Base-by-base conservation (phyloP, 305 asterid species). In the Rubia peregrina region DNA sequence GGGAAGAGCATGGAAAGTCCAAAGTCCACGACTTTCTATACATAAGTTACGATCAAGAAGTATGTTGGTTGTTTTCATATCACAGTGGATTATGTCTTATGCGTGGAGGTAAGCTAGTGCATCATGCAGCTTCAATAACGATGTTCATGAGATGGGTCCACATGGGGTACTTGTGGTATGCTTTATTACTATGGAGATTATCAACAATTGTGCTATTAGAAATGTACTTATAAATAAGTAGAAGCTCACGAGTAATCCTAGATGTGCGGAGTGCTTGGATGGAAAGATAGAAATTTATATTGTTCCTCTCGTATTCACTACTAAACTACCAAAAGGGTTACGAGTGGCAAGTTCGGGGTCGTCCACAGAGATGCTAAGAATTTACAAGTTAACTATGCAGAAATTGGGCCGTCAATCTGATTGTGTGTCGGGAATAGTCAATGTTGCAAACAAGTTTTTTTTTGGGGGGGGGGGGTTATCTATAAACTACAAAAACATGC, bases 1-100 rank as follows among this genome's bases (percentile, higher is more conserved):
- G 97, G 97, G 81, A 88, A 88, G 8, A 89, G 81, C n/a, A 90
- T 73, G 0, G 97, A 91, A 0, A 91, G 87, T 64, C 95, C 97
- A 9, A 91, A 91, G 75, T 91, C 97, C 0, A 96, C 96, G 2
- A 91, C 93, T 75, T 89, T 89, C 30, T 43, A 89, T 90, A 21
- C 81, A 65, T 40, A 83, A 91, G 43, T 84, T 83, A 51, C 8
- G 74, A 77, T 85, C 93, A 0, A 89, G 90, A 6, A 91, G 76
- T 7, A 91, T 89, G 85, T 91, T 91, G 70, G 73, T 73, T 0
- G 96, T 87, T 80, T 91, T 91, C 4, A 91, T 88, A 72, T 91
- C 96, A 0, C 97, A 88, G 73, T 91, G 97, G n/a, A 89, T 76
- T 22, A 85, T 85, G 59, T 86, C 97, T 0, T 93, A 84, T 21